phyloP scores from a whole-genome alignment of 2,329 filamentous ascomycete species.

The Epichloe brachyelytri region DNA sequence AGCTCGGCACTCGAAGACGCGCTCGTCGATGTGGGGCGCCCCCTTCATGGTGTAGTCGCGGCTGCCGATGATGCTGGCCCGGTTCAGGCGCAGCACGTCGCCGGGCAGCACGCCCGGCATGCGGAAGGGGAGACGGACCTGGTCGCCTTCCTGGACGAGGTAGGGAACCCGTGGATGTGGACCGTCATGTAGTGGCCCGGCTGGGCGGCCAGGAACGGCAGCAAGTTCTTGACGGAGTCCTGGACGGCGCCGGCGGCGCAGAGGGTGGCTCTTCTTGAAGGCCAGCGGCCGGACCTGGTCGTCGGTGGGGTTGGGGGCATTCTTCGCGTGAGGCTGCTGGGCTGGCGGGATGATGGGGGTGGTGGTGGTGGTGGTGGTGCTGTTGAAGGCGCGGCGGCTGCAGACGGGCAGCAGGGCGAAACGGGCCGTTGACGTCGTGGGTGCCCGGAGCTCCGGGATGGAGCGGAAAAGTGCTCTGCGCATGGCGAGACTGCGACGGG shows the following conservation, averaged over 20 bases:
- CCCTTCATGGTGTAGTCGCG: constrained; percentile 85
- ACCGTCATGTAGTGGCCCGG: constrained; percentile 65
- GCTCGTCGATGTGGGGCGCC: constrained; percentile 67
- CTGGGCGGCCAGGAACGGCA: constrained; percentile 61
- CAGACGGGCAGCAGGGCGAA: constrained; percentile 15
- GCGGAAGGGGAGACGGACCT: constrained; percentile 63
- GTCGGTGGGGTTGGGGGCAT: constrained; percentile 24
- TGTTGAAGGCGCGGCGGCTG: constrained; percentile 29
- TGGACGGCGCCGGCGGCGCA: constrained; percentile 29
- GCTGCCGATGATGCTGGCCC: constrained; percentile 69
- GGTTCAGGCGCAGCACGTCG: constrained; percentile 77
- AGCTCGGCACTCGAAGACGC: constrained; percentile 73
- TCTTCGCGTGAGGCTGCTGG: constrained; percentile 20
- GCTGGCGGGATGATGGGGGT: constrained; percentile 32
- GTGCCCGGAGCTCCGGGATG: constrained; percentile 44
- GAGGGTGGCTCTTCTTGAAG: constrained; percentile 26
- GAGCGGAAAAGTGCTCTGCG: constrained; percentile 51
- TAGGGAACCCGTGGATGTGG: constrained; percentile 69
- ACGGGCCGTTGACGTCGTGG: constrained; percentile 13
- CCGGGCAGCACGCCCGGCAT: constrained; percentile 68
- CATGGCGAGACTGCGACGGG: constrained; percentile 24
- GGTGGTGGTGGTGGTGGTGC: constrained; percentile 32
- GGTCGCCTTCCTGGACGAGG: constrained; percentile 65
- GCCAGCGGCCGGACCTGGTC: constrained; percentile 21
- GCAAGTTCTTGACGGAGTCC: constrained; percentile 44